phyloP scores from a whole-genome alignment of 176 grass and related monocot species.

The Carex kokanica region DNA sequence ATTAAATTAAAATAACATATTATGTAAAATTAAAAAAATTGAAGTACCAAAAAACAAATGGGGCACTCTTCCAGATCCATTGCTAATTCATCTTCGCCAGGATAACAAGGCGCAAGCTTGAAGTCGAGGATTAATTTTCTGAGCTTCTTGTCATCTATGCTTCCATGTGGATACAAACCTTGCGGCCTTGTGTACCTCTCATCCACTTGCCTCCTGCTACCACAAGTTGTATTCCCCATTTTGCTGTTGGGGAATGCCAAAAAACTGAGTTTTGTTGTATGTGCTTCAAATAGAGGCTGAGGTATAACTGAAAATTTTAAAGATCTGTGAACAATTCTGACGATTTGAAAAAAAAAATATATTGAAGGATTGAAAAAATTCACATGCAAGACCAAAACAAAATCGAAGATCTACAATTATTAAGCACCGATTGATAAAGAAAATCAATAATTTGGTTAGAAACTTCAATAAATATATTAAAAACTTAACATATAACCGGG shows the following conservation, averaged over 20 bases:
- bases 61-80: slow-evolving; percentile 84
- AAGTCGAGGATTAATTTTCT: slow-evolving; percentile 80
- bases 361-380: not conserved
- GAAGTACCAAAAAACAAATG: slow-evolving; percentile 83
- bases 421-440: not conserved
- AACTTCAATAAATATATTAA: not conserved
- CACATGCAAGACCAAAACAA: not conserved
- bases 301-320: not conserved
- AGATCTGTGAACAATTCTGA: not conserved
- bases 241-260: not conserved
- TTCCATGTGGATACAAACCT: slow-evolving; percentile 78
- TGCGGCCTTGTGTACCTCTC: slow-evolving; percentile 82
- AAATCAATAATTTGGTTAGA: not conserved
- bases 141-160: slow-evolving; percentile 85
- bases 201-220: slow-evolving; percentile 60
- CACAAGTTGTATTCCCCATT: slow-evolving; percentile 50
- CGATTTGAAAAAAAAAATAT: not conserved
- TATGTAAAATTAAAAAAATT: not conserved
- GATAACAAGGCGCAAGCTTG: slow-evolving; percentile 88
- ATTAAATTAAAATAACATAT: not conserved
- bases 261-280: not conserved
- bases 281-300: not conserved
- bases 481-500: not conserved
- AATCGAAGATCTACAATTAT: not conserved
- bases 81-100: slow-evolving; percentile 57